Evolutionary conservation across 257 asterid genomes (phyloP).

Genomic region (Leonotis leonurus): DNA sequence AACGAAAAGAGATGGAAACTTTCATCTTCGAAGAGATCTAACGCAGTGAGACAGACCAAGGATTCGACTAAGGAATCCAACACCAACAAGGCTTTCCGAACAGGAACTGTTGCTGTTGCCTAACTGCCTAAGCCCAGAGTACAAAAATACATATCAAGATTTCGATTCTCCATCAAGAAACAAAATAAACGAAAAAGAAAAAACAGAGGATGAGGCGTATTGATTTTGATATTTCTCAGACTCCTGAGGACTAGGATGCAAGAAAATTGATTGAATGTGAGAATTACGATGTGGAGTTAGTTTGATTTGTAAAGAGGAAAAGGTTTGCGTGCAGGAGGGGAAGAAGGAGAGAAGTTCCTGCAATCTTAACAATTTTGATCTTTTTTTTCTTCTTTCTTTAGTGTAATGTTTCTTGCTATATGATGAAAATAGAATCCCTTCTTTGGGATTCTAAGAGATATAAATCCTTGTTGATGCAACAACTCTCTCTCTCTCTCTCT

Average conservation of each 20-base stretch:
- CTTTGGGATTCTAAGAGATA: not conserved
- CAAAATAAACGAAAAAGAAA: not conserved
- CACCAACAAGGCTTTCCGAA: conserved; percentile 39
- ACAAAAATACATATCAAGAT: not conserved
- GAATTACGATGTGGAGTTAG: conserved; percentile 18
- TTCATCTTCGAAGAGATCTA: conserved; percentile 47
- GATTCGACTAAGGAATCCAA: conserved; percentile 39
- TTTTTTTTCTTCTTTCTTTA: not conserved
- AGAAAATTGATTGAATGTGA: conserved; percentile 17
- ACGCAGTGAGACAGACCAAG: conserved; percentile 36
- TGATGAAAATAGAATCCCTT: too few relatives aligned
- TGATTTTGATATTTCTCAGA: not conserved
- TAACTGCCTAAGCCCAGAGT: conserved; percentile 13
- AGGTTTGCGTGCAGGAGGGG: not conserved
- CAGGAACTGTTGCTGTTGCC: conserved; percentile 75
- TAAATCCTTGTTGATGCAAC: not conserved
- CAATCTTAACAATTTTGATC: conserved; percentile 28
- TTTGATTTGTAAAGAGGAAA: conserved; percentile 23
- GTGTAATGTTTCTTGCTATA: not conserved
- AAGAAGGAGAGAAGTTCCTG: not conserved
- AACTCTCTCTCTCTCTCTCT: not conserved
- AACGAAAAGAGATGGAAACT: conserved; percentile 32
- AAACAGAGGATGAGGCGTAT: not conserved
- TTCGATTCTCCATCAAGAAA: not conserved
- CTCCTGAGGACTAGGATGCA: conserved; percentile 12